Conservation (phyloP, 2,329 filamentous ascomycete genomes). For the Verticillium alfalfae region DNA sequence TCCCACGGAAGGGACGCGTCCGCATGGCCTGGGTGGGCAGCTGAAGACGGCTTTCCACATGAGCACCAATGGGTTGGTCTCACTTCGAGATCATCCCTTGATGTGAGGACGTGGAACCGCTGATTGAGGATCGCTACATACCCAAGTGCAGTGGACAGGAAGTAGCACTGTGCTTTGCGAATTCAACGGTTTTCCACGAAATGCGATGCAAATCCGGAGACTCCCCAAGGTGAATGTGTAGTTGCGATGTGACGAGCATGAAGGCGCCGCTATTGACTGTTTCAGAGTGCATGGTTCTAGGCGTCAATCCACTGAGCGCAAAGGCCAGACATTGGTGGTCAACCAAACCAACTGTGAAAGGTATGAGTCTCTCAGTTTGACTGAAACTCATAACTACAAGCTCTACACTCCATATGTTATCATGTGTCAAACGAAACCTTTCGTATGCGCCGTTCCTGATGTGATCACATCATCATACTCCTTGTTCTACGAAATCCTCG, state of each 20-base stretch:
- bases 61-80: slow-evolving; percentile 38
- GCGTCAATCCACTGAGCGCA: no score
- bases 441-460: no score
- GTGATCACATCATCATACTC: no score
- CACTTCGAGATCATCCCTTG: slow-evolving; percentile 27
- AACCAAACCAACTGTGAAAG: no score
- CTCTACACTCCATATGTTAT: no score
- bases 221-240: neutral
- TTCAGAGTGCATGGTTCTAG: neutral
- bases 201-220: slow-evolving; percentile 1
- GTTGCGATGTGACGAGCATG: neutral
- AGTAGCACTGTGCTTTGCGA: slow-evolving; percentile 53
- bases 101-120: slow-evolving; percentile 58
- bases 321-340: no score
- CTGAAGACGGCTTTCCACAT: slow-evolving; percentile 51
- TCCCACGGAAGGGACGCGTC: slow-evolving; percentile 13
- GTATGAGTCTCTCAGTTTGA: no score
- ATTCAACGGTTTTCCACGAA: slow-evolving; percentile 50
- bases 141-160: slow-evolving; percentile 43
- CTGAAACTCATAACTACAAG: no score
- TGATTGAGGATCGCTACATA: slow-evolving; percentile 61
- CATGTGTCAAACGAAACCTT: no score
- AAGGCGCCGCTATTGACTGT: no score
- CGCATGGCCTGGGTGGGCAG: slow-evolving; percentile 49
- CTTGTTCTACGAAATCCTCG: no score